Percentiles rank a stretch among this genome's conserved stretches.
Evolutionary conservation across 2,329 filamentous ascomycete genomes (phyloP).

Genomic region (Pseudocercospora musae): DNA sequence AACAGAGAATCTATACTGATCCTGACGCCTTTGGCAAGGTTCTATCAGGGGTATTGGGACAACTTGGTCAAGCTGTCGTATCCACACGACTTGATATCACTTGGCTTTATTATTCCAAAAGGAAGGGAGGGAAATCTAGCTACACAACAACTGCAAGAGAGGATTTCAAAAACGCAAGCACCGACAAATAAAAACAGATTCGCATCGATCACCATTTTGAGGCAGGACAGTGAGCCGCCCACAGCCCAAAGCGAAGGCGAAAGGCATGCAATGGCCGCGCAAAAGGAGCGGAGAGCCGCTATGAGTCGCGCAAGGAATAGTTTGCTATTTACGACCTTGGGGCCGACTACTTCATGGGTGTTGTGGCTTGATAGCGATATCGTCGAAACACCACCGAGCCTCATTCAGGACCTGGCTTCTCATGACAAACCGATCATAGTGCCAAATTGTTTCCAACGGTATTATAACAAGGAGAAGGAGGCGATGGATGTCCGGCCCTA

Average conservation of each 20-base stretch:
- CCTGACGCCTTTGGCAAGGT: conserved; percentile 86
- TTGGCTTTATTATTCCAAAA: conserved; percentile 95
- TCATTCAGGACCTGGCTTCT: conserved; percentile 87
- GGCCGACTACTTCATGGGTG: conserved; percentile 89
- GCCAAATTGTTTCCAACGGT: conserved; percentile 93
- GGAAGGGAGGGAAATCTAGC: conserved; percentile 88
- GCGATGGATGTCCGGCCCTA: conserved; percentile 76
- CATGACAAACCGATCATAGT: conserved; percentile 91
- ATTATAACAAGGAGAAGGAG: conserved; percentile 64
- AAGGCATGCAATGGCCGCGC: conserved; percentile 86
- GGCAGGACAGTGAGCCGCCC: conserved; percentile 89
- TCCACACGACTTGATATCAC: conserved; percentile 88
- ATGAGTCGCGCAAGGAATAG: conserved; percentile 96
- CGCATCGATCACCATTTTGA: conserved; percentile 86
- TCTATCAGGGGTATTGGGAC: conserved; percentile 94
- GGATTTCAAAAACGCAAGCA: conserved; percentile 81
- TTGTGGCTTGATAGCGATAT: conserved; percentile 94
- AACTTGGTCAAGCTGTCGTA: conserved; percentile 81
- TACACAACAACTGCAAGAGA: conserved; percentile 75
- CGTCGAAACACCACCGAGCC: conserved; percentile 74
- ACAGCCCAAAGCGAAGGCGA: conserved; percentile 80
- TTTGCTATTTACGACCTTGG: conserved; percentile 89
- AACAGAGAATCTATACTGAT: conserved; percentile 86
- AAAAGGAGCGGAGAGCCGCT: conserved; percentile 78
- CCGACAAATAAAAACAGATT: conserved; percentile 79